These are phyloP conservation scores for Microcos paniculata DNA, from an alignment of 345 rosid species.

Conservation along the genomic window DNA sequence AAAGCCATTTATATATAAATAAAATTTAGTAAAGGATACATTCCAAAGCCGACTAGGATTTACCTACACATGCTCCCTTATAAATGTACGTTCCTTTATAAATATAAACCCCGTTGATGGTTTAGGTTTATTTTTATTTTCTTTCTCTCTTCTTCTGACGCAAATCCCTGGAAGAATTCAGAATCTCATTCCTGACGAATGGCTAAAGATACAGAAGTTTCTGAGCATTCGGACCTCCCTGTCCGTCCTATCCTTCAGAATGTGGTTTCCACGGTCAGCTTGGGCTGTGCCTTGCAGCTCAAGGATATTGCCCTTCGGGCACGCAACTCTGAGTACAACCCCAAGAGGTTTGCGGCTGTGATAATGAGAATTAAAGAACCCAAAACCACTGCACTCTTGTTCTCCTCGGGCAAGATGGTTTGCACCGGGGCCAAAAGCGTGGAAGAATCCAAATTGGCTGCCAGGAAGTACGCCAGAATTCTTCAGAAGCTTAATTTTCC, in stretches of 20 bases:
- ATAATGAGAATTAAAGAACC: constrained; percentile 96
- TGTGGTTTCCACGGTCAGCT: constrained; percentile 78
- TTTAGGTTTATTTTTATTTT: too few relatives aligned
- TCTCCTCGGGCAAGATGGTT: constrained; percentile 95
- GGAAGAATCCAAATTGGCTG: constrained; percentile 72
- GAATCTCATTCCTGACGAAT: background rate
- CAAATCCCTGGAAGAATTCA: too few relatives aligned
- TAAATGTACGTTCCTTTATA: too few relatives aligned
- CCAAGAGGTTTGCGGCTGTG: constrained; percentile 94
- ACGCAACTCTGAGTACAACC: constrained; percentile 86
- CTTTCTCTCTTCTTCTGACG: too few relatives aligned
- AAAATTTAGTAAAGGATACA: too few relatives aligned
- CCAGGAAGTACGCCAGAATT: constrained; percentile 83
- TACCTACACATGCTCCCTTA: too few relatives aligned
- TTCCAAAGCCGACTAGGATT: too few relatives aligned
- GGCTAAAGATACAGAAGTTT: constrained; percentile 53
- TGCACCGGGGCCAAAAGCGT: constrained; percentile 95
- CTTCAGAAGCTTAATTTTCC: constrained; percentile 89
- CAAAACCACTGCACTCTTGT: constrained; percentile 86
- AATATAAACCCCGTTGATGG: too few relatives aligned
- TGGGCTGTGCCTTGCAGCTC: constrained; percentile 84
- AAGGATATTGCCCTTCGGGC: constrained; percentile 79
- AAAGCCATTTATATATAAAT: too few relatives aligned
- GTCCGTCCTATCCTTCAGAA: constrained; percentile 70
- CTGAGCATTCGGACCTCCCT: constrained; percentile 65